These are phyloP conservation scores for Epichloe typhina DNA, from an alignment of 2,329 filamentous ascomycete genomes.

Conservation along the genomic window DNA sequence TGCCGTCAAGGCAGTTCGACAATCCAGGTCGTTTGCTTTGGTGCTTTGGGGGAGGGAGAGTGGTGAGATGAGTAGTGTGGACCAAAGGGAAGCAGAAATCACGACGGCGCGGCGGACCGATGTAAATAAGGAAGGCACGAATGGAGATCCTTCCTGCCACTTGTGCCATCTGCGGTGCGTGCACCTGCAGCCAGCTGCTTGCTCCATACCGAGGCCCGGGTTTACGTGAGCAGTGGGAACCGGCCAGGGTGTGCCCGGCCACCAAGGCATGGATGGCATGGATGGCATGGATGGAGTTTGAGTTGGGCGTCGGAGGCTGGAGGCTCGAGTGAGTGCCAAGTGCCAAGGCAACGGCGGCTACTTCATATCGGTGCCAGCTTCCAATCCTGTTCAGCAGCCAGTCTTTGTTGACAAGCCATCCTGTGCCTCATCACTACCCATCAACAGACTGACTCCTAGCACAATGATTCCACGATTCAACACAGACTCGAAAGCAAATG, in stretches of 20 bases:
- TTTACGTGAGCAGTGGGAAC: neutral
- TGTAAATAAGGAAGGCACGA: constrained; percentile 4
- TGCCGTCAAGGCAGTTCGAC: constrained; percentile 7
- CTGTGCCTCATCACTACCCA: no score
- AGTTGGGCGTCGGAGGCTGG: neutral
- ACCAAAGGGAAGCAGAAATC: neutral
- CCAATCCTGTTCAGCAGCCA: no score
- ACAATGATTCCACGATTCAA: no score
- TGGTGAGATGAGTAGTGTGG: constrained; percentile 1
- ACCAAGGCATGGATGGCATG: neutral
- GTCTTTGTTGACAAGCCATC: no score
- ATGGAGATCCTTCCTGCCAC: neutral
- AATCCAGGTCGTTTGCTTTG: constrained; percentile 5
- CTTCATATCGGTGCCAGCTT: no score
- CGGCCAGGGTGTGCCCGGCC: neutral
- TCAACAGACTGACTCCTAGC: no score
- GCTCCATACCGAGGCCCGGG: neutral
- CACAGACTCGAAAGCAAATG: no score
- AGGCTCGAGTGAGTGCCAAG: no score
- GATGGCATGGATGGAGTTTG: neutral
- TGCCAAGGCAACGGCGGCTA: no score
- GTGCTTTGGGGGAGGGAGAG: constrained; percentile 1
- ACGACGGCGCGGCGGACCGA: neutral
- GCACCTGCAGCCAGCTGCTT: neutral
- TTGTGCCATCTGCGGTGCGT: neutral